phyloP scores from a whole-genome alignment of 2,329 filamentous ascomycete genomes.

The Huntiella savannae region DNA sequence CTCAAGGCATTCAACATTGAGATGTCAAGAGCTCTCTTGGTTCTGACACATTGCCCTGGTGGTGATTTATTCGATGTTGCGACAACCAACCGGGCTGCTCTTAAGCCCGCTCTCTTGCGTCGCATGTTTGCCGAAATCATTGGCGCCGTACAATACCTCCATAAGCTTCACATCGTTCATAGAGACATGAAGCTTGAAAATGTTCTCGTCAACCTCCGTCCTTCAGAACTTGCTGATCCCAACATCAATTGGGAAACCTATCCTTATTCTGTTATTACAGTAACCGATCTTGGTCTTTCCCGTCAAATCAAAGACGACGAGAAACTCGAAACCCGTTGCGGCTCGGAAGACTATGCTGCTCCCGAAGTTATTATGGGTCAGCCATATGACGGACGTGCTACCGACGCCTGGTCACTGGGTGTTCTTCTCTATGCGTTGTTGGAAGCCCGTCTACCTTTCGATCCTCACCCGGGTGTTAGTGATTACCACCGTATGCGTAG shows the following conservation, averaged over 20 bases:
- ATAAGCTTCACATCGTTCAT: constrained; percentile 73
- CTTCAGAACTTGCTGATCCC: constrained; percentile 42
- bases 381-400: constrained; percentile 78
- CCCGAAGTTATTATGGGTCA: constrained; percentile 93
- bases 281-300: constrained; percentile 83
- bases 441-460: constrained; percentile 84
- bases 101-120: constrained; percentile 52
- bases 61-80: constrained; percentile 91
- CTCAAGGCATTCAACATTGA: constrained; percentile 84
- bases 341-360: constrained; percentile 91
- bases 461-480: constrained; percentile 64
- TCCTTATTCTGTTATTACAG: constrained; percentile 64
- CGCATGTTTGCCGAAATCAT: constrained; percentile 84
- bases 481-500: constrained; percentile 60
- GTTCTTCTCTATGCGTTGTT: constrained; percentile 85
- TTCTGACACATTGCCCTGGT: constrained; percentile 80
- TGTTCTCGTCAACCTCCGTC: constrained; percentile 71
- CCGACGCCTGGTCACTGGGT: constrained; percentile 87
- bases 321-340: constrained; percentile 81
- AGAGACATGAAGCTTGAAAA: constrained; percentile 97
- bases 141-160: constrained; percentile 68
- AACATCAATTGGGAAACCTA: constrained; percentile 53
- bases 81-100: constrained; percentile 46
- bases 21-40: constrained; percentile 60
- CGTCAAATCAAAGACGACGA: constrained; percentile 70